Evolutionary conservation across 2,329 filamentous ascomycete species (phyloP).

Genomic region (Pseudogymnoascus sp.): DNA sequence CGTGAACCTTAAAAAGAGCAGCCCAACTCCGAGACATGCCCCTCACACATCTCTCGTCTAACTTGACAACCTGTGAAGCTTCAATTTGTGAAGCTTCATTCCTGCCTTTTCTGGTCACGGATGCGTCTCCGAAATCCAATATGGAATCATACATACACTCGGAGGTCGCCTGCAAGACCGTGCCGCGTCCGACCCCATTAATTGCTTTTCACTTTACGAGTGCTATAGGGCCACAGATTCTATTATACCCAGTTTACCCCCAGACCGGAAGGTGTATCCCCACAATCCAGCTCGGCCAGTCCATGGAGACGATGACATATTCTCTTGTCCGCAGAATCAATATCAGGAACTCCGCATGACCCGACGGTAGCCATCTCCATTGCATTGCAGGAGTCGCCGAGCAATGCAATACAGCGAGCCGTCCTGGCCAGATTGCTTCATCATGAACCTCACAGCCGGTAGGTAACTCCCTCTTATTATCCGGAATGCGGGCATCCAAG

Average conservation of each 20-base stretch:
- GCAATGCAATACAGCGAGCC: not conserved
- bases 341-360: slow-evolving; percentile 6
- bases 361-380: not conserved
- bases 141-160: not conserved
- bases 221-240: slow-evolving; percentile 1
- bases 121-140: not conserved
- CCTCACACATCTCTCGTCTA: not conserved
- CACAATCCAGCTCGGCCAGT: not conserved
- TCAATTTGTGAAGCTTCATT: not conserved
- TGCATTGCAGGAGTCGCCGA: not conserved
- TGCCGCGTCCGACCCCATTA: not conserved
- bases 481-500: slow-evolving; percentile 8
- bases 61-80: not conserved
- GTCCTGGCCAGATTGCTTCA: slow-evolving; percentile 5
- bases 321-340: not conserved
- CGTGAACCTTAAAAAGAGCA: not conserved
- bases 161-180: not conserved
- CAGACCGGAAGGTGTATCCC: not conserved
- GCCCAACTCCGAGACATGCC: not conserved
- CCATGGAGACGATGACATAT: not conserved
- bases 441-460: not conserved
- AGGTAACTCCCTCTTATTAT: not conserved
- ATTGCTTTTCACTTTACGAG: slow-evolving; percentile 3
- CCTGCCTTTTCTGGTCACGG: not conserved
- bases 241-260: slow-evolving; percentile 3